phyloP scores from a whole-genome alignment of 2,329 filamentous ascomycete genomes.

The Aspergillus sojae region DNA sequence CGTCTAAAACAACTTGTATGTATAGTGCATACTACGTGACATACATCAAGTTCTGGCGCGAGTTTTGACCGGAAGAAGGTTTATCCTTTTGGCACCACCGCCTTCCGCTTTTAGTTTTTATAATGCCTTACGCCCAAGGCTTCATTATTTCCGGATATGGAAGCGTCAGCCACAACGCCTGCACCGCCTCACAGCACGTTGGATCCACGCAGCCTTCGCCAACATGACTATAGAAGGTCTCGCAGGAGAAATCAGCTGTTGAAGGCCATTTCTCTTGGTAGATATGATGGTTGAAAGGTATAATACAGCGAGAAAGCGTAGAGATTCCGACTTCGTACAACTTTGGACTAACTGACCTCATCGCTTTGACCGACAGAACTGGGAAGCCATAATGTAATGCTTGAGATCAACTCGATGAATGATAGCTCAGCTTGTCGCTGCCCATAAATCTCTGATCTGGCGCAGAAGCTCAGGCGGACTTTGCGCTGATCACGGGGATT shows the following conservation, averaged over 20 bases:
- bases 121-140: not conserved
- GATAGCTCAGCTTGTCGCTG: too few relatives aligned
- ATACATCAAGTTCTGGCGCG: not conserved
- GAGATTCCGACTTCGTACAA: not conserved
- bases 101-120: not conserved
- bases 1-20: not conserved
- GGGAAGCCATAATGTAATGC: too few relatives aligned
- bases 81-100: not conserved
- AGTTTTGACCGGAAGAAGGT: not conserved
- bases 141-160: not conserved
- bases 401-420: too few relatives aligned
- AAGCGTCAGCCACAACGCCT: too few relatives aligned
- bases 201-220: too few relatives aligned
- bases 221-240: not conserved
- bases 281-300: not conserved
- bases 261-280: not conserved
- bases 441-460: too few relatives aligned
- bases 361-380: too few relatives aligned
- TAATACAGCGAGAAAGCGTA: not conserved
- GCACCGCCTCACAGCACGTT: too few relatives aligned
- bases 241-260: too few relatives aligned
- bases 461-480: too few relatives aligned
- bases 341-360: not conserved
- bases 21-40: too few relatives aligned
- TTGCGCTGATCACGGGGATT: too few relatives aligned